Base-by-base conservation (phyloP, 805 yeast genomes). In the Starmerella bombicola region DNA sequence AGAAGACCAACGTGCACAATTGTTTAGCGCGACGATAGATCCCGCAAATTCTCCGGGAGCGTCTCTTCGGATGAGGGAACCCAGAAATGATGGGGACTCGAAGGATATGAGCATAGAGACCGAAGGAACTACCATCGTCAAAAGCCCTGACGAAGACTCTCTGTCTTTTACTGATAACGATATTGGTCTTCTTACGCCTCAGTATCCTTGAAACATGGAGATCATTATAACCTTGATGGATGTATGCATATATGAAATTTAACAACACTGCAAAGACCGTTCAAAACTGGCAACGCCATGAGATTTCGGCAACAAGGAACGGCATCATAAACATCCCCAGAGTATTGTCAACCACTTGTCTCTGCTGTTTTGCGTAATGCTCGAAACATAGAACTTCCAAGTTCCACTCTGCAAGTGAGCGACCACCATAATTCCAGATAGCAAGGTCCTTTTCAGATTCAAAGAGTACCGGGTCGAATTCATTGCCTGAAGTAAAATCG, bases 351-450 rank as follows among this genome's bases (percentile, higher is more conserved):
- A 54, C 56, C 1, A 51, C 43, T 16, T 53, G 45, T 7, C 47
- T 35, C 38, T 50, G 50, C 25, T 44, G 46, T 29, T 36, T 29
- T 5, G 59, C 61, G 46, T 55, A 64, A 32, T 60, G 55, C 47
- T 64, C 68, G 40, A 58, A 65, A 38, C 58, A 56, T 6, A 43
- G 33, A 30, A 63, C 65, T 8, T 53, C 50, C 3, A 47, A 41
- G 35, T 54, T 55, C 68, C 68, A 64, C 40, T 64, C 69, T 24
- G 60, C 52, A 19, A 65, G 45, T 16, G 68, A 54, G 21, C 63
- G 51, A 9, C 65, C 64, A 15, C 62, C 56, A 41, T 64, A 65
- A 45, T 58, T 61, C 64, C 63, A 62, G 36, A 54, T 44, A 30
- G 52, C 41, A 15, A 54, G 43, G 33, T 51, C 53, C 21, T 41